Base-by-base conservation (phyloP, 2,329 filamentous ascomycete species). In the Moelleriella libera region DNA sequence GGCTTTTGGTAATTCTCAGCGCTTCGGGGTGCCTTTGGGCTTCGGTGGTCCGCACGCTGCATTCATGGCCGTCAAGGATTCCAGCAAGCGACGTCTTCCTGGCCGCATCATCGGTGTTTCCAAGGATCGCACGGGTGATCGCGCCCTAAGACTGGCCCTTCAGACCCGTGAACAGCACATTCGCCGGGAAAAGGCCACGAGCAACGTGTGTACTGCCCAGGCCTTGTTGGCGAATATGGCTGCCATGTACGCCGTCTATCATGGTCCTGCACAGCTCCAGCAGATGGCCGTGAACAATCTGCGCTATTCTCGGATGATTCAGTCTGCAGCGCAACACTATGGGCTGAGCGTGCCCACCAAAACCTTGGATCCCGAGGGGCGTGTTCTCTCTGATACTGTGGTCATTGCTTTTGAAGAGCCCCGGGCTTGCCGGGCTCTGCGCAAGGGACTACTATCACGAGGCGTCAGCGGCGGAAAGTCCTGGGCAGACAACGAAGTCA, bases 121-220 rank as follows among this genome's bases (percentile, higher is more conserved):
- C 45, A 94, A 94, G 66, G 90, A 97, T 61, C 78, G 90, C 47
- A 72, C 88, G 5, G 90, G 90, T 6, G 79, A 85, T 52, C 82
- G 76, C 10, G 90, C 89, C 5, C 81, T 94, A 54, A 77, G 90
- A 57, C 68, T 96, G 59, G 85, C 90, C 14, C 70, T 96, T 46
- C 90, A 97, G 68, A 96, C 90, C 8, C 76, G 90, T 57, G 90
- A 97, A 68, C 90, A 97, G 69, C 90, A 97, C 63, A 96, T 97
- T 62, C 79, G 90, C 54, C 79, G 90, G 59, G 90, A 97, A 64
- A 96, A 96, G 75, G 90, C 90, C 1, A 97, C 90, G 2, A 95
- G 88, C 71, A 97, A 97, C 61, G 89, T 96, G 50, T 97, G 90
- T 70, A 97, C 90, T 1, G 89, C 90, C 1, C 90, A 97, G 67